Evolutionary conservation across 2,329 filamentous ascomycete genomes (phyloP), one percentile per base, ranked within the genome.

Genomic region (Triangularia setosa): DNA sequence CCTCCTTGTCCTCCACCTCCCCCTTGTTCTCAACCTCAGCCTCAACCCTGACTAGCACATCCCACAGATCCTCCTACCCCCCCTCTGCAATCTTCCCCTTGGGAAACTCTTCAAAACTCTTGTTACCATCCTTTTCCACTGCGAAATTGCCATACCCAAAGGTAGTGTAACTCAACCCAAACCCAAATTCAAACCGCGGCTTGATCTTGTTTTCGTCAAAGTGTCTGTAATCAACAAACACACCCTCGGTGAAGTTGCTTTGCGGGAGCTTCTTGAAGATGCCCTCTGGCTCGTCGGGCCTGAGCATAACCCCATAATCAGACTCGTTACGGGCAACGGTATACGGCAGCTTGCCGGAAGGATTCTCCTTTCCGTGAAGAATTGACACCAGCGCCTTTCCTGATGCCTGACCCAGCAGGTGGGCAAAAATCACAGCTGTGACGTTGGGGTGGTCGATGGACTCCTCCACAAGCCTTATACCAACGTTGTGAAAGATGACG

Each of bases 401-500:
- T 1, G 83, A 84, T 63, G 88, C 84, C 70, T 90, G 85, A 0
- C 88, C 88, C 0, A 87, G 87, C 0, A 89, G 77, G 69, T 89
- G 87, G 4, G 85, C 87, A 68, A 86, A 86, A 0, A 90, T 78
- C 16, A 90, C 77, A 1, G 82, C 86, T 0, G 86, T 89, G 33
- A 90, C 81, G 66, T 90, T 90, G 7, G 80, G 76, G 64, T 90
- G 81, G 58, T 89, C 83, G 65, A 86, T 79, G 77, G 85, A 90
- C 1, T 78, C 76, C 65, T 89, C 87, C 0, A 90, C 82, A 0
- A 87, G 73, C 1, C 87, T 80, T 9, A 83, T 78, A 0, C 87
- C 87, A 1, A 86, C 85, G 52, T 88, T 89, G 73, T 90, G 87
- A 4, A 90, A 79, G 0, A 89, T 78, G 0, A 90, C 87, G n/a